phyloP scores from a whole-genome alignment of 495 filamentous ascomycete genomes.

The Podospora pseudocomata region DNA sequence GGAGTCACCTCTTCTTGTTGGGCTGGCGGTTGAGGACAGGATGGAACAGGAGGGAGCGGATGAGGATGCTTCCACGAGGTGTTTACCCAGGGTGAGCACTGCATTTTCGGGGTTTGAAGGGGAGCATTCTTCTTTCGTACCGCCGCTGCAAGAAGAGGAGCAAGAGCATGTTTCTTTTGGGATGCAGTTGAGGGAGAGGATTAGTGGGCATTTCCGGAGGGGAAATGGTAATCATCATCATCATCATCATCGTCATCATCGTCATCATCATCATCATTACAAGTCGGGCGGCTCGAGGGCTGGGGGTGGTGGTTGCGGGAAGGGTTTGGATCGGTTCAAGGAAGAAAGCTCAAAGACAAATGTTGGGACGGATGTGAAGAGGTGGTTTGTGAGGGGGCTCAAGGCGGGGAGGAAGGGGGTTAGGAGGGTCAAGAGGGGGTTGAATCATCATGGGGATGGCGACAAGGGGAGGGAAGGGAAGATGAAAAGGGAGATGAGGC shows the following conservation, averaged over 20 bases:
- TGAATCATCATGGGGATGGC: background rate
- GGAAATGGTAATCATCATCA: background rate
- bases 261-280: background rate
- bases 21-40: too few relatives aligned
- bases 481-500: background rate
- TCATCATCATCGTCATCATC: background rate
- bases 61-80: constrained; percentile 21
- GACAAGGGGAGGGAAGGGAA: background rate
- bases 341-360: background rate
- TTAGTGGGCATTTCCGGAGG: constrained; percentile 4
- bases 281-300: background rate
- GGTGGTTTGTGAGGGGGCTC: constrained; percentile 25
- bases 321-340: background rate
- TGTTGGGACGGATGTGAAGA: constrained; percentile 20
- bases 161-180: background rate
- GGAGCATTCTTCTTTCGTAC: background rate
- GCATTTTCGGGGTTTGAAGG: constrained; percentile 6
- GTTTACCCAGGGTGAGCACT: constrained; percentile 21
- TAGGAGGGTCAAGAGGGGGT: constrained; percentile 12
- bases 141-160: background rate
- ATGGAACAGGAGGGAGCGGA: background rate
- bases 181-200: background rate
- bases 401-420: constrained; percentile 23
- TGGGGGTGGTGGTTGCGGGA: background rate
- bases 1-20: background rate